Evolutionary conservation across 257 asterid species (phyloP).

Genomic region (Fraxinus cuspidata): DNA sequence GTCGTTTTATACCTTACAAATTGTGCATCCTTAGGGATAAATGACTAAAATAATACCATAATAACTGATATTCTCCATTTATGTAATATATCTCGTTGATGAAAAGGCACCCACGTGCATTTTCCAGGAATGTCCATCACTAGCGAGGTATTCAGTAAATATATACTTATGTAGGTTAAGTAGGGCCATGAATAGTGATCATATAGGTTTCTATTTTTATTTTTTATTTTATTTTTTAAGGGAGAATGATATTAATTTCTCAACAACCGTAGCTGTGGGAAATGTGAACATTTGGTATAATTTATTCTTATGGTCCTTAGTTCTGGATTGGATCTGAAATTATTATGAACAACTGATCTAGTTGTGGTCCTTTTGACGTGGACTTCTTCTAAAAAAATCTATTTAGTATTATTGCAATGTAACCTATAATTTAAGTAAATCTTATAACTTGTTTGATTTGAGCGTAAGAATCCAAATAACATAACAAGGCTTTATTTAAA

Average conservation of each 20-base stretch:
- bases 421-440: not conserved
- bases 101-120: not conserved
- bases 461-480: too few species aligned
- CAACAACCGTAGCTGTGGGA: not conserved
- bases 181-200: not conserved
- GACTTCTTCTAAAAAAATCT: not conserved
- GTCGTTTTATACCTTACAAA: too few species aligned
- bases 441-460: not conserved
- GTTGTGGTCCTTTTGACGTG: not conserved
- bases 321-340: conserved; percentile 1
- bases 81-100: not conserved
- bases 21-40: not conserved
- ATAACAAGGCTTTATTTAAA: too few species aligned
- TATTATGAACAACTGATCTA: not conserved
- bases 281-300: not conserved
- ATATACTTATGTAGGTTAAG: not conserved
- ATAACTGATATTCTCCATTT: not conserved
- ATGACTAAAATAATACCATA: not conserved
- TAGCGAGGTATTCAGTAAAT: not conserved
- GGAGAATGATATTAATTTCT: not conserved
- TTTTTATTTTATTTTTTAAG: not conserved
- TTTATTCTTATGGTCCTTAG: not conserved
- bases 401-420: not conserved
- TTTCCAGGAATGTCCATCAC: not conserved
- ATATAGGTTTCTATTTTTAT: not conserved